A percentile compares a stretch with the other conserved stretches of the same genome.
Conservation (phyloP, 2,329 filamentous ascomycete species). For the Piedraia hortae region DNA sequence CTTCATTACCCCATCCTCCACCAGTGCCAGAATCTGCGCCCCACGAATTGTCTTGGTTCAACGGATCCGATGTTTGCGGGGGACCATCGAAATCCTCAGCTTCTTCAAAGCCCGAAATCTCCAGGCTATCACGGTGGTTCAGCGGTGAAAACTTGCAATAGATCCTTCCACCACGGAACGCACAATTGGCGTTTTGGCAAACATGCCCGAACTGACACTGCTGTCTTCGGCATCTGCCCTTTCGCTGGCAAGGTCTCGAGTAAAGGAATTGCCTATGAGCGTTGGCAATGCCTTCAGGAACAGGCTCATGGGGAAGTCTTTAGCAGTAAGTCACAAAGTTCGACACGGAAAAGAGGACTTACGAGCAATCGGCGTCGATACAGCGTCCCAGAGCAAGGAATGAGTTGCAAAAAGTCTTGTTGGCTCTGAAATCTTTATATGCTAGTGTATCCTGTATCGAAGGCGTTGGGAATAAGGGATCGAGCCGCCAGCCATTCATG, state of each 20-base stretch:
- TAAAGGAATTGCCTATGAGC: conserved; percentile 20
- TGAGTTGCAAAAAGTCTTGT: too few relatives aligned
- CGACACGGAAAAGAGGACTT: too few relatives aligned
- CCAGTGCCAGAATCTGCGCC: too few relatives aligned
- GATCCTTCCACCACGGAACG: conserved; percentile 6
- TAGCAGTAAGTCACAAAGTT: too few relatives aligned
- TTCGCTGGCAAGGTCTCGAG: conserved; percentile 16
- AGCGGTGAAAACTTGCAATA: conserved; percentile 6
- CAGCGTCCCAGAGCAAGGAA: too few relatives aligned
- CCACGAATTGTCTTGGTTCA: too few relatives aligned
- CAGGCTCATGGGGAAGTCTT: conserved; percentile 18
- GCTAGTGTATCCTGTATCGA: too few relatives aligned
- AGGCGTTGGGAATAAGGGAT: conserved; percentile 16
- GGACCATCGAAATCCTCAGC: too few relatives aligned
- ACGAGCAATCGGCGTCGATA: too few relatives aligned
- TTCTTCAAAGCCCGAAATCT: conserved; percentile 3
- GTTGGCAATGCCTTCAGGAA: conserved; percentile 15
- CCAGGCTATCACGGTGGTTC: conserved; percentile 4
- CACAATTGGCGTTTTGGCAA: conserved; percentile 14
- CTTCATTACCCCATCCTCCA: too few relatives aligned
- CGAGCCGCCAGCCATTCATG: conserved; percentile 20
- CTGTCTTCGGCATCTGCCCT: conserved; percentile 16
- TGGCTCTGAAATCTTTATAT: too few relatives aligned
- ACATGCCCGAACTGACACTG: conserved; percentile 22
- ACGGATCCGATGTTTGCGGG: too few relatives aligned